Base-by-base conservation (phyloP, 2,329 filamentous ascomycete species). In the Talaromyces verruculosus region DNA sequence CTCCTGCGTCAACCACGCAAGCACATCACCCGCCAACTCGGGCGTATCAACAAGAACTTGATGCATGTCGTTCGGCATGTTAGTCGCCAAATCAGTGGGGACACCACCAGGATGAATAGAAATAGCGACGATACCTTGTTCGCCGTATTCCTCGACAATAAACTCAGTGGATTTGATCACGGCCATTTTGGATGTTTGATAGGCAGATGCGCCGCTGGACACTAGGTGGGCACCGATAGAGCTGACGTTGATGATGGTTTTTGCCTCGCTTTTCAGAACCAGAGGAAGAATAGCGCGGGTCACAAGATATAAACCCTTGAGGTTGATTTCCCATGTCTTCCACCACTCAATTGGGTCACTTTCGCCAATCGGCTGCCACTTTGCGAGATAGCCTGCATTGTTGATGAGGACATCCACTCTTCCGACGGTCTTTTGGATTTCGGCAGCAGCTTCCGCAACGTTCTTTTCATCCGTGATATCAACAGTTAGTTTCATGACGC, bases 321-420 rank as follows among this genome's bases (percentile, higher is more conserved):
- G 53, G 69, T 86, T 87, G 47, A 84, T 76, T 57, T 82, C 78
- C 72, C 78, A 82, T 0, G 78, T 78, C 22, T 77, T 72, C 78
- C 78, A 82, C 76, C 77, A 83, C 3, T 73, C 71, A 5, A 69
- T 69, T 5, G 77, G 75, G 22, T 82, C 74, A 0, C 73, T 71
- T 0, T 81, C 77, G 4, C 66, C 66, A 5, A 83, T 64, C 0
- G 73, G 72, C 0, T 59, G 67, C 39, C 66, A 67, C 4, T 55
- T 69, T 1, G 74, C 75, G 1, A 78, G 65, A 25, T 72, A 72
- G 0, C 80, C 82, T 0, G 82, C 82, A 65, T 84, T 84, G 72
- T 84, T 84, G 67, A 84, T 69, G 0, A 85, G 74, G 49, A 84
- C 74, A 65, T 85, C 81, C 10, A 84, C 71, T 3, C 70, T 67